Conservation (phyloP, 2,329 filamentous ascomycete genomes). For the Hawksworthiomyces lignivorus region DNA sequence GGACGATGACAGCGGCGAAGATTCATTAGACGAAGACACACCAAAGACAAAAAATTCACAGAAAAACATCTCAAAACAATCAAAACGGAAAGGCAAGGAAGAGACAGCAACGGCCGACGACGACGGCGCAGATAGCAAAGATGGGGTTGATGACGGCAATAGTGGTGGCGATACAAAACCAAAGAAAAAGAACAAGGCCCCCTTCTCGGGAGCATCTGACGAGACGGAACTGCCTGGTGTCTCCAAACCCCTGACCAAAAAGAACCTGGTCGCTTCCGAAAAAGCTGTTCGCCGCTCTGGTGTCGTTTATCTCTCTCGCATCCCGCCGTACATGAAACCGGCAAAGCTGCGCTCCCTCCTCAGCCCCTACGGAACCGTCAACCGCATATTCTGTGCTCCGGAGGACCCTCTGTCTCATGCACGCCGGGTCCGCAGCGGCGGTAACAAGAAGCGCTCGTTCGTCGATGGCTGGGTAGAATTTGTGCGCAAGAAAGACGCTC, state of each 20-base stretch:
- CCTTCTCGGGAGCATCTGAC: too few relatives aligned
- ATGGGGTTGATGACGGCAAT: background rate
- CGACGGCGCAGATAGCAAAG: background rate
- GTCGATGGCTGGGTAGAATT: slow-evolving; percentile 87
- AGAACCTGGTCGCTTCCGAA: slow-evolving; percentile 59
- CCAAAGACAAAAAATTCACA: background rate
- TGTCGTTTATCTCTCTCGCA: slow-evolving; percentile 74
- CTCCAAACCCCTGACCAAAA: slow-evolving; percentile 50
- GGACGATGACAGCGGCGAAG: slow-evolving; percentile 2
- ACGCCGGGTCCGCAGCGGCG: slow-evolving; percentile 61
- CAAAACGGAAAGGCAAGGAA: too few relatives aligned
- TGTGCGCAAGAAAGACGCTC: slow-evolving; percentile 65
- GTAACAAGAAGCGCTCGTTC: slow-evolving; percentile 77
- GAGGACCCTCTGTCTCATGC: slow-evolving; percentile 62
- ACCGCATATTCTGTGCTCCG: slow-evolving; percentile 71
- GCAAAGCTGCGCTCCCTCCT: slow-evolving; percentile 68
- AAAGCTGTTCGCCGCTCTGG: slow-evolving; percentile 65
- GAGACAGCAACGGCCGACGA: background rate
- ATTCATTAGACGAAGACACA: background rate
- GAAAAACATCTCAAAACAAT: background rate
- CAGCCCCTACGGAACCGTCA: slow-evolving; percentile 65
- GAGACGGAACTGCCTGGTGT: slow-evolving; percentile 34
- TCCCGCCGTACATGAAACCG: slow-evolving; percentile 86
- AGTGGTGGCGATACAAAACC: background rate
- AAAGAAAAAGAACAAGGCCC: too few relatives aligned